A percentile compares a stretch with the other conserved stretches of the same genome.
Conservation (phyloP, 306 rosid species). For the Cucumis melo region DNA sequence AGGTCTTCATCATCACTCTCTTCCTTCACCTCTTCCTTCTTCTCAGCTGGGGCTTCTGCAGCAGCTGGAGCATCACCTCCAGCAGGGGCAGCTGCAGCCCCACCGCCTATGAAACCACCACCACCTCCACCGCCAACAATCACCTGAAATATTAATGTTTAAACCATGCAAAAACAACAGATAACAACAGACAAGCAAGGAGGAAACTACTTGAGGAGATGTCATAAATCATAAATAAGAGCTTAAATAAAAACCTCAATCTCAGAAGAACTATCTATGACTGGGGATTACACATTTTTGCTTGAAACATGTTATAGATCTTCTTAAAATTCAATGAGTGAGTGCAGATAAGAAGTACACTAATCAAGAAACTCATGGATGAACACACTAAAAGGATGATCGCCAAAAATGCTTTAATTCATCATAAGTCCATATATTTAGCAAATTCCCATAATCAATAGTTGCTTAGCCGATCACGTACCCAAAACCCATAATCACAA, state of each 20-base stretch:
- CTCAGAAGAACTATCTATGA: neutral
- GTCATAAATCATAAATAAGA: neutral
- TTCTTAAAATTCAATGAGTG: neutral
- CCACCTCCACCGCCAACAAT: slow-evolving; percentile 43
- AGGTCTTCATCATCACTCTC: slow-evolving; percentile 58
- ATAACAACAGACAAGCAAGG: neutral
- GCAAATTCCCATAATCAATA: neutral
- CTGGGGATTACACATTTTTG: neutral
- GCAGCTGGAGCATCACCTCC: slow-evolving; percentile 43
- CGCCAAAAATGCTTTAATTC: neutral
- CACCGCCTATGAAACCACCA: slow-evolving; percentile 39
- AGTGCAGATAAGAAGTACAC: neutral
- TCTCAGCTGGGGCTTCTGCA: slow-evolving; percentile 28
- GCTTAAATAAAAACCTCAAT: too few species aligned
- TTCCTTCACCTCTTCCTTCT: slow-evolving; percentile 58
- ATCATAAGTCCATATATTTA: neutral
- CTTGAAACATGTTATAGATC: neutral
- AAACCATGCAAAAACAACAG: neutral
- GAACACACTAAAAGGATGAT: neutral
- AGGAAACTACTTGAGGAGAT: neutral
- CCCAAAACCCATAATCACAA: neutral
- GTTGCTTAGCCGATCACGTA: neutral
- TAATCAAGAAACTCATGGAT: neutral
- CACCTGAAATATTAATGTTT: slow-evolving; percentile 25
- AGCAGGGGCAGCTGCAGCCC: slow-evolving; percentile 36